Evolutionary conservation across 768 basidiomycete species (phyloP).

Genomic region (Mycena chlorophos): DNA sequence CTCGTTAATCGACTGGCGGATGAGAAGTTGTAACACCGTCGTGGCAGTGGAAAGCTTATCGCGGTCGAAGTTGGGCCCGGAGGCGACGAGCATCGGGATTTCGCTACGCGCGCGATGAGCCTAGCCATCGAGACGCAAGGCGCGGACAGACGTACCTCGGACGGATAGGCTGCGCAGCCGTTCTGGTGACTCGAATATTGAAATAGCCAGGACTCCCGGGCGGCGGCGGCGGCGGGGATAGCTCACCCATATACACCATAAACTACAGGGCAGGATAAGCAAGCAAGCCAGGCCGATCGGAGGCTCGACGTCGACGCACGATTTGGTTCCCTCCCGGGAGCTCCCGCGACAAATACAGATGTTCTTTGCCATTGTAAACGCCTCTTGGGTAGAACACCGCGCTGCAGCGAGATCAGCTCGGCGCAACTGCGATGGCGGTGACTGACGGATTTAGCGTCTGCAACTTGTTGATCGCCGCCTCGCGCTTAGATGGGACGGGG

Average conservation of each 20-base stretch:
- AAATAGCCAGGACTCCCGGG: constrained; percentile 27
- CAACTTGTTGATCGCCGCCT: constrained; percentile 38
- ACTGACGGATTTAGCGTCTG: constrained; percentile 40
- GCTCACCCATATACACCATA: constrained; percentile 34
- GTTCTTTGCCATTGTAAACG: constrained; percentile 47
- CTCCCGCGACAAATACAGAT: constrained; percentile 39
- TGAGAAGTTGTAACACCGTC: constrained; percentile 49
- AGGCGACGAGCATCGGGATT: constrained; percentile 26
- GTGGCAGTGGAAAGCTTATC: constrained; percentile 36
- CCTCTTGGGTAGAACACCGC: constrained; percentile 41
- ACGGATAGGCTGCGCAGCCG: constrained; percentile 36
- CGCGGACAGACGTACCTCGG: constrained; percentile 33
- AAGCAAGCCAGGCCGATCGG: background rate
- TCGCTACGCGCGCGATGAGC: constrained; percentile 24
- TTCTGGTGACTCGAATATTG: constrained; percentile 36
- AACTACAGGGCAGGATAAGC: constrained; percentile 30
- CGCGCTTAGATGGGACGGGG: constrained; percentile 24
- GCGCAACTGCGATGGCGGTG: too few relatives aligned
- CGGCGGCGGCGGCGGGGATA: constrained; percentile 14
- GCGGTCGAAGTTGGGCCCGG: constrained; percentile 16
- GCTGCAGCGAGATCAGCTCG: too few relatives aligned
- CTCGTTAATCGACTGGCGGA: constrained; percentile 50
- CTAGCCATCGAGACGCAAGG: background rate
- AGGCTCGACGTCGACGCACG: constrained; percentile 25
- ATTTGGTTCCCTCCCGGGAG: constrained; percentile 30